Percentiles rank a stretch among this genome's conserved stretches.
Evolutionary conservation across 2,329 filamentous ascomycete genomes (phyloP).

Genomic region (Biscogniauxia marginata): DNA sequence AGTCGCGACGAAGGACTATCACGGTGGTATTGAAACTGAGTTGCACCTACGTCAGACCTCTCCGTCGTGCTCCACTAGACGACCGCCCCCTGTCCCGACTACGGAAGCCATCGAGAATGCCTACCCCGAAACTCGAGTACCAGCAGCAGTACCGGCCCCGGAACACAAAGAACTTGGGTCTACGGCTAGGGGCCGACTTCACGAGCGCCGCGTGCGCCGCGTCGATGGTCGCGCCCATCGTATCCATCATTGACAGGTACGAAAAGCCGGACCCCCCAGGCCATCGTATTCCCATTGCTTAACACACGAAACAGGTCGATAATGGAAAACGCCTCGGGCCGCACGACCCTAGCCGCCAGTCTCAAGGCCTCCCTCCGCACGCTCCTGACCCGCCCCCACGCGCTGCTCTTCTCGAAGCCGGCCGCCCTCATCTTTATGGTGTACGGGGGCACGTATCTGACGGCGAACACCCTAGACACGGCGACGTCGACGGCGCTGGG

Average conservation of each 20-base stretch:
- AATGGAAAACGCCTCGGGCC: constrained; percentile 78
- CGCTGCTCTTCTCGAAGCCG: constrained; percentile 62
- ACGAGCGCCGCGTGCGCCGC: constrained; percentile 70
- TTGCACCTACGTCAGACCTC: not conserved
- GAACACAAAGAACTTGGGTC: constrained; percentile 73
- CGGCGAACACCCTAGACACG: constrained; percentile 86
- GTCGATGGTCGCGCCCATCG: constrained; percentile 75
- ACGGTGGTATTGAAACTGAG: no score
- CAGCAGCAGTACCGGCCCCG: constrained; percentile 41
- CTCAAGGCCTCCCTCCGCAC: constrained; percentile 56
- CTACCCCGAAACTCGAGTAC: constrained; percentile 20
- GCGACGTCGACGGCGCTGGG: constrained; percentile 61
- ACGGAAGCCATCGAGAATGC: constrained; percentile 18
- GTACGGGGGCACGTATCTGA: constrained; percentile 87
- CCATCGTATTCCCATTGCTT: constrained; percentile 3
- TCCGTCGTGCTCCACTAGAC: constrained; percentile 3
- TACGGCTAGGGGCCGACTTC: constrained; percentile 66
- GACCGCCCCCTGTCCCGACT: constrained; percentile 8
- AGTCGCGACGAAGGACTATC: no score
- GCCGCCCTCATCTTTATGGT: constrained; percentile 70
- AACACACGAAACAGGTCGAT: constrained; percentile 56
- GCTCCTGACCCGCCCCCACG: constrained; percentile 59
- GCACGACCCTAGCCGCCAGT: constrained; percentile 57
- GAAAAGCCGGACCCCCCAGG: constrained; percentile 1
- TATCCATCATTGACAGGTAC: constrained; percentile 84